These are phyloP conservation scores for Solanum sejunctum DNA, from an alignment of 257 asterid genomes.

Conservation along the genomic window DNA sequence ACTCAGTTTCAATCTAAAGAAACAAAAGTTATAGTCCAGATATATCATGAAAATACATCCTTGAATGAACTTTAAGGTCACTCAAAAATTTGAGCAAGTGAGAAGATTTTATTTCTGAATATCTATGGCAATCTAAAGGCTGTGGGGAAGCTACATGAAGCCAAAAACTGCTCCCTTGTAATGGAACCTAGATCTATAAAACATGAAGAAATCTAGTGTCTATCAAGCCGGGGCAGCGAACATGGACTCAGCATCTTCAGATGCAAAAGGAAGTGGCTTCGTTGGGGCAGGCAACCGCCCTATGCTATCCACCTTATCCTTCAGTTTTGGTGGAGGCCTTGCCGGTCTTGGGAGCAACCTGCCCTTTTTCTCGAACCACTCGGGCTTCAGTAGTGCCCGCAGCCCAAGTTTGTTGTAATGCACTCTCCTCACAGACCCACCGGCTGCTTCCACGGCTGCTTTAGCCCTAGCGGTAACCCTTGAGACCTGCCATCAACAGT, in stretches of 20 bases:
- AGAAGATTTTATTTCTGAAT: not conserved
- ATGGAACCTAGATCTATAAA: not conserved
- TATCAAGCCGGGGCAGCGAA: constrained; percentile 21
- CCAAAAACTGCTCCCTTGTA: not conserved
- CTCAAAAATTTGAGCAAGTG: not conserved
- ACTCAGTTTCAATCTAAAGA: not conserved
- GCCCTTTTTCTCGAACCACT: constrained; percentile 96
- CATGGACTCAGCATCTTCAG: constrained; percentile 38
- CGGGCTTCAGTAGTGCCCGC: constrained; percentile 77
- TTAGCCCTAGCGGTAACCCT: constrained; percentile 90
- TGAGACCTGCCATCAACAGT: constrained; percentile 45
- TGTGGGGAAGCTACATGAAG: not conserved
- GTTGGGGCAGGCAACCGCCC: constrained; percentile 94
- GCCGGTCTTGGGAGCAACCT: constrained; percentile 84
- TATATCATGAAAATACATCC: not conserved
- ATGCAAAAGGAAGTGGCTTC: constrained; percentile 62
- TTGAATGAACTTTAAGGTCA: not conserved
- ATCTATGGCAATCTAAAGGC: not conserved
- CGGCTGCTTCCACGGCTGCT: constrained; percentile 88
- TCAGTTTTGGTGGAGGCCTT: constrained; percentile 83
- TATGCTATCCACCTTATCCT: constrained; percentile 73
- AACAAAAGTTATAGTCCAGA: not conserved
- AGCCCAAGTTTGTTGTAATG: constrained; percentile 80
- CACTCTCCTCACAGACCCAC: constrained; percentile 86
- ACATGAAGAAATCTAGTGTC: not conserved